A percentile compares a stretch with the other conserved stretches of the same genome.
phyloP scores from a whole-genome alignment of 257 asterid genomes.

The Phtheirospermum japonicum region DNA sequence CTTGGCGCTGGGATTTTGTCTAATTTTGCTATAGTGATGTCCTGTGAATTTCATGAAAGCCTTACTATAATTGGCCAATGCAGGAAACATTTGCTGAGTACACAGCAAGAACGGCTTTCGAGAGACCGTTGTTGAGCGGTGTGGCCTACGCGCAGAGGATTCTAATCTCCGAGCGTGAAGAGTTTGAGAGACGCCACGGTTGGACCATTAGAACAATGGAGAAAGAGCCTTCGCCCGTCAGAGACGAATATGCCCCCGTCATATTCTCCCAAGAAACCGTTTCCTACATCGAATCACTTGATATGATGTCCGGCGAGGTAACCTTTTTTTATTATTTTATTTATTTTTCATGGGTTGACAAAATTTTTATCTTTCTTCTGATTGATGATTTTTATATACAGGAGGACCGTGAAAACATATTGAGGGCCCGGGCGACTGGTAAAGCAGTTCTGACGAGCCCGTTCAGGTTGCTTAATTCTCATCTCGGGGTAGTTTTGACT shows the following conservation, averaged over 20 bases:
- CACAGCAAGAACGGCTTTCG: conserved; percentile 86
- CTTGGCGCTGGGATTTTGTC: too few species aligned
- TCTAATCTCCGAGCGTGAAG: conserved; percentile 60
- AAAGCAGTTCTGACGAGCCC: conserved; percentile 95
- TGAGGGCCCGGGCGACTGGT: conserved; percentile 88
- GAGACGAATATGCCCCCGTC: conserved; percentile 91
- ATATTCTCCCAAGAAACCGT: conserved; percentile 90
- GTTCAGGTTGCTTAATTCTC: conserved; percentile 71
- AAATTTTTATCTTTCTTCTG: conserved; percentile 4
- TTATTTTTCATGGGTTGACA: background rate
- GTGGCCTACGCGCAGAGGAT: conserved; percentile 94
- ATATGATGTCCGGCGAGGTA: conserved; percentile 99
- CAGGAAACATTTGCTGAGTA: conserved; percentile 90
- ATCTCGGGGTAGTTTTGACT: conserved; percentile 93
- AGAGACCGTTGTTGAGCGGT: conserved; percentile 92
- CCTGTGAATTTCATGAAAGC: too few species aligned
- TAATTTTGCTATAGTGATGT: too few species aligned
- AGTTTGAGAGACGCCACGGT: conserved; percentile 72
- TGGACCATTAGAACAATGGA: conserved; percentile 89
- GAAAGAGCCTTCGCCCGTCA: conserved; percentile 72
- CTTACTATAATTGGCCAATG: conserved; percentile 22
- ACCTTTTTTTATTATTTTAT: background rate
- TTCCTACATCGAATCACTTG: conserved; percentile 78
- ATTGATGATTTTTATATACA: conserved; percentile 31
- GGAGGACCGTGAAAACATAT: conserved; percentile 95